These are phyloP conservation scores for Zasmidium angulare DNA, from an alignment of 2,329 filamentous ascomycete species.

Conservation along the genomic window DNA sequence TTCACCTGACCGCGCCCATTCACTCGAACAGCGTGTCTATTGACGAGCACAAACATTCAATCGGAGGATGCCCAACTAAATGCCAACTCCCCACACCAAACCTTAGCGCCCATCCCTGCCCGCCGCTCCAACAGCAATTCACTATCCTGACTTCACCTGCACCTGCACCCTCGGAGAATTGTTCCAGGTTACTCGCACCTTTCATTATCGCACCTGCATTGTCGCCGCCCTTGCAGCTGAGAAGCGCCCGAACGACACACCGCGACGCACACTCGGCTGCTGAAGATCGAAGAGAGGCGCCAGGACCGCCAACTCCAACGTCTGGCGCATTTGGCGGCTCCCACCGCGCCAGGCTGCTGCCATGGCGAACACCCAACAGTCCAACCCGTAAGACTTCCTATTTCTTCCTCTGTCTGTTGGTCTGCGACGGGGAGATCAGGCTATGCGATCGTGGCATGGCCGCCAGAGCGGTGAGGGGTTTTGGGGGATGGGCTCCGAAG, in stretches of 20 bases:
- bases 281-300: neutral
- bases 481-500: too few species aligned
- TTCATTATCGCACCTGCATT: neutral
- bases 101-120: neutral
- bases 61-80: too few species aligned
- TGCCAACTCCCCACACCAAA: neutral
- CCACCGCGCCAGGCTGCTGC: neutral
- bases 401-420: neutral
- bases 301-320: neutral
- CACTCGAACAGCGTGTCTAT: too few species aligned
- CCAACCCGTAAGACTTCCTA: slow-evolving; percentile 1
- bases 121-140: neutral
- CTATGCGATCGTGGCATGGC: too few species aligned
- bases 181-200: neutral
- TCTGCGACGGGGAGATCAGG: too few species aligned
- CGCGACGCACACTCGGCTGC: neutral
- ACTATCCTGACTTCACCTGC: neutral
- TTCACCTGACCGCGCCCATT: too few species aligned
- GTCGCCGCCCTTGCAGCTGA: neutral
- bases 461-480: neutral
- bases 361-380: neutral
- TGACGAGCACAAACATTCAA: too few species aligned
- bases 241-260: neutral
- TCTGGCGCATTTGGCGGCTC: neutral
- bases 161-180: neutral